Conservation (phyloP, 192 early-diverging fungal species). For the Chytriomyces sp. region DNA sequence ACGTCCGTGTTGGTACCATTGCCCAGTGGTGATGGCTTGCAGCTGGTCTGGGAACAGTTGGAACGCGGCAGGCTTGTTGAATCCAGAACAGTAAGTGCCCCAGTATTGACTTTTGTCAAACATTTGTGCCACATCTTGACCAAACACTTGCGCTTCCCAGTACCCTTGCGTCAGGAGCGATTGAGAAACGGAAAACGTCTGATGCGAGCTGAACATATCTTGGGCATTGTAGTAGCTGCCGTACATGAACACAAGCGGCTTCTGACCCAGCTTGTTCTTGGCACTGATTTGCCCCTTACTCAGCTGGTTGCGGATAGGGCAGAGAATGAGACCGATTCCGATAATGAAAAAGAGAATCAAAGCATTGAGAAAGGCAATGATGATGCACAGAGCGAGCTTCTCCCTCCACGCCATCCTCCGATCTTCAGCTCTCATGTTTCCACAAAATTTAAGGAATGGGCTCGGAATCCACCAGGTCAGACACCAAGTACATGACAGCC, state of each 20-base stretch:
- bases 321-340: slow-evolving; percentile 71
- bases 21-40: not conserved
- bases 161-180: slow-evolving; percentile 8
- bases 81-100: slow-evolving; percentile 41
- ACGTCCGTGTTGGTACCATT: slow-evolving; percentile 40
- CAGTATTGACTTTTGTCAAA: slow-evolving; percentile 44
- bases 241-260: slow-evolving; percentile 54
- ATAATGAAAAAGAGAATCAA: slow-evolving; percentile 84
- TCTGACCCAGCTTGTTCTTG: slow-evolving; percentile 21
- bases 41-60: slow-evolving; percentile 14
- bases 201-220: slow-evolving; percentile 18
- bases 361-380: slow-evolving; percentile 83
- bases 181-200: slow-evolving; percentile 1
- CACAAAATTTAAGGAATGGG: slow-evolving; percentile 63
- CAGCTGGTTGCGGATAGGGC: slow-evolving; percentile 71
- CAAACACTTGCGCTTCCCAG: slow-evolving; percentile 48
- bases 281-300: slow-evolving; percentile 53
- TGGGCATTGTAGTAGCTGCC: slow-evolving; percentile 50
- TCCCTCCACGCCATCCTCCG: slow-evolving; percentile 97
- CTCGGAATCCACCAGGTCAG: slow-evolving; percentile 78
- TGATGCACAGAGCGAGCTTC: slow-evolving; percentile 89
- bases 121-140: slow-evolving; percentile 51
- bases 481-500: slow-evolving; percentile 84
- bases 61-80: slow-evolving; percentile 43
- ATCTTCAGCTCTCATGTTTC: slow-evolving; percentile 81